These are phyloP conservation scores for Zoysia japonica DNA, from an alignment of 176 grass and related monocot species.

Conservation along the genomic window DNA sequence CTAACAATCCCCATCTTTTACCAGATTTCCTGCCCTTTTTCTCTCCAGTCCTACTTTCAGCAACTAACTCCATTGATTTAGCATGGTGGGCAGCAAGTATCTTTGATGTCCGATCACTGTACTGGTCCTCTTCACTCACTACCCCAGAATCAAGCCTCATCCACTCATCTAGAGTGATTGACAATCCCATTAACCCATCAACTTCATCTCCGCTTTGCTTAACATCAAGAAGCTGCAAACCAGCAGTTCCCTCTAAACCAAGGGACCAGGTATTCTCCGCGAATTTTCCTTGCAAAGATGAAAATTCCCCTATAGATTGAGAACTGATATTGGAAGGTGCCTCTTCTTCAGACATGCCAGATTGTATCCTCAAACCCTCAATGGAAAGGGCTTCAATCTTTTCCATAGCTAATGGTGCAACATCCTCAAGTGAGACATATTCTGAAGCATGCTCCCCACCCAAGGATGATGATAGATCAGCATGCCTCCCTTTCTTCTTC, in stretches of 20 bases:
- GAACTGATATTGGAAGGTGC: constrained; percentile 85
- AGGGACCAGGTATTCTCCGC: constrained; percentile 54
- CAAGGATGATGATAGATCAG: constrained; percentile 50
- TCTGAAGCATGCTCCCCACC: constrained; percentile 56
- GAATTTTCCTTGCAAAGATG: constrained; percentile 75
- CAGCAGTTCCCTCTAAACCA: constrained; percentile 92
- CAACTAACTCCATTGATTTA: constrained; percentile 80
- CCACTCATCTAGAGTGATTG: constrained; percentile 94
- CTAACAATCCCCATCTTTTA: constrained; percentile 87
- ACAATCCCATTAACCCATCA: constrained; percentile 95
- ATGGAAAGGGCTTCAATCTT: constrained; percentile 96
- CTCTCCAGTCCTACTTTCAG: constrained; percentile 47
- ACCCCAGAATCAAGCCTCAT: constrained; percentile 87
- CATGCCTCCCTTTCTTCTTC: constrained; percentile 55
- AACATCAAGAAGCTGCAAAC: constrained; percentile 87
- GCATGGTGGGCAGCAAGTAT: constrained; percentile 97
- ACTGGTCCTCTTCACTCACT: constrained; percentile 78
- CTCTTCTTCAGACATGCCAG: constrained; percentile 89
- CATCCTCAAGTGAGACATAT: constrained; percentile 88
- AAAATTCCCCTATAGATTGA: constrained; percentile 70
- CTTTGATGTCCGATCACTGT: constrained; percentile 76
- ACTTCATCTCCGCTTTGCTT: constrained; percentile 68
- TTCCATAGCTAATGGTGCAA: constrained; percentile 98
- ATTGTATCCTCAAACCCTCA: constrained; percentile 97
- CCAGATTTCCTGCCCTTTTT: constrained; percentile 77